These are phyloP conservation scores for Nitzschia sp. DNA, from an alignment of 108 stramenopile species.

Conservation along the genomic window DNA sequence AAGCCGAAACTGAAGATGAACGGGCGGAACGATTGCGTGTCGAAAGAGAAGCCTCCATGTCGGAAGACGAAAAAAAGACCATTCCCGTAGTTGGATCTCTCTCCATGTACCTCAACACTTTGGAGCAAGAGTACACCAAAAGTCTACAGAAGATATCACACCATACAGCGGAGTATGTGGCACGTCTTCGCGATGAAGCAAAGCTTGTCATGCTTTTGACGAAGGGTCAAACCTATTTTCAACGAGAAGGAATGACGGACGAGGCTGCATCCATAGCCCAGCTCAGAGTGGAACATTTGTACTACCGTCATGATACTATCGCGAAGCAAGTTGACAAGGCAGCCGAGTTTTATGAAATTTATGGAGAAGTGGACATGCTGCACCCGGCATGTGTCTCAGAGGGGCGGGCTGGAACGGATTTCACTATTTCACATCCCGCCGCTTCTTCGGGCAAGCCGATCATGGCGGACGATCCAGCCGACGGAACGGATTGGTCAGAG, in stretches of 20 bases:
- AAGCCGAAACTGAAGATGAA: constrained; percentile 80
- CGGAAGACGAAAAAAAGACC: constrained; percentile 72
- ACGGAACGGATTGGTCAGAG: constrained; percentile 35
- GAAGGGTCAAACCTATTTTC: constrained; percentile 81
- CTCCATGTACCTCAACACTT: constrained; percentile 74
- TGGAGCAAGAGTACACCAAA: constrained; percentile 98
- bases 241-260: constrained; percentile 56
- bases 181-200: constrained; percentile 89
- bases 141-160: constrained; percentile 91
- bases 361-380: constrained; percentile 65
- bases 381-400: constrained; percentile 81
- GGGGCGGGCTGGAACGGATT: constrained; percentile 27
- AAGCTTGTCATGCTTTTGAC: constrained; percentile 78
- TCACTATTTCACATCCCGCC: constrained; percentile 63
- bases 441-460: constrained; percentile 65
- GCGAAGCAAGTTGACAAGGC: constrained; percentile 85
- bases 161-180: constrained; percentile 91
- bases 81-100: constrained; percentile 91
- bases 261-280: constrained; percentile 83
- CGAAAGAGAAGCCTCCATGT: constrained; percentile 76
- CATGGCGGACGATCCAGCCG: constrained; percentile 31
- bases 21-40: constrained; percentile 82
- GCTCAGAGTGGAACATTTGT: constrained; percentile 89
- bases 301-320: constrained; percentile 96
- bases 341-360: constrained; percentile 59